Evolutionary conservation across 495 filamentous ascomycete genomes (phyloP), one percentile per base, ranked within the genome.

Genomic region (Chaetomium fimeti): DNA sequence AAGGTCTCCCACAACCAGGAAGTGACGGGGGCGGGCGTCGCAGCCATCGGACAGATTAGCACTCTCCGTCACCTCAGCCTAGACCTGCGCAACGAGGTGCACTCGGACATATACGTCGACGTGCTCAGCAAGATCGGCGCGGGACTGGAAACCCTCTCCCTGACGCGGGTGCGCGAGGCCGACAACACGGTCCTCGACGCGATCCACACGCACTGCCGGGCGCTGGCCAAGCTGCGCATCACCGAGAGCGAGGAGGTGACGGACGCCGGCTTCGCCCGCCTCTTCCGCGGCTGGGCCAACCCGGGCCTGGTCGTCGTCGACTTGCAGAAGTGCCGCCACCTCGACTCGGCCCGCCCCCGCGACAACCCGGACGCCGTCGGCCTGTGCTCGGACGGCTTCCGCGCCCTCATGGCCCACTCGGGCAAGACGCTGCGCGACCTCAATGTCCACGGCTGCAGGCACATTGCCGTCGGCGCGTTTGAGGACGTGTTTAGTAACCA

Each of bases 391-490:
- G 71, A 80, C 45, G 91, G 89, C 0, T 93, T 97, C 74, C 68
- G 80, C 53, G 88, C 91, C 2, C 74, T 96, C 57, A 96, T 97
- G 90, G 76, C 76, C n/a, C 92, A 96, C 70, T 96, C 92, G 0
- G 89, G 89, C 43, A 66, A 71, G 9, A 75, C 69, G 12, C 75
- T 97, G 1, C 74, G 82, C 62, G 76, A 81, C 20, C 76, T 97
- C 22, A 87, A 93, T 67, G 79, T 96, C 29, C 78, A 87, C 16
- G 91, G 87, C 9, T 96, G 92, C 71, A 86, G 92, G 25, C 87
- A 94, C 69, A 90, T 97, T 57, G 81, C 82, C 8, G 76, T 78
- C 53, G 78, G 81, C 22, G 85, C 88, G 0, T 91, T 93, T 61
- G 84, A 88, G 60, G 79, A 85, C 18, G 87, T 88, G 11, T 97